Evolutionary conservation across 108 stramenopile species (phyloP).

Genomic region (Hondaea fermentalgiana): DNA sequence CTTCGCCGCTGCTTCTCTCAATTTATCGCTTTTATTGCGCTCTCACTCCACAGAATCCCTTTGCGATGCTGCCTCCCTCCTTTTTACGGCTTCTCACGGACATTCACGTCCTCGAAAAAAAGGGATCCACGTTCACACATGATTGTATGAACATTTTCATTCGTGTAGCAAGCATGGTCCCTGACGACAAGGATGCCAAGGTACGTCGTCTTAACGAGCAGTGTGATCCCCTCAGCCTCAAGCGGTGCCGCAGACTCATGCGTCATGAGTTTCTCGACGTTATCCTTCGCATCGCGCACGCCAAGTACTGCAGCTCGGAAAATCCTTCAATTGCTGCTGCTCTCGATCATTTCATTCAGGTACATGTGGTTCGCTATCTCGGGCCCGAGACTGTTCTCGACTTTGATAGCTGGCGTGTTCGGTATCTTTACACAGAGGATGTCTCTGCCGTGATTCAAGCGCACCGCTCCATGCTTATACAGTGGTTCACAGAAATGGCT

Average conservation of each 20-base stretch:
- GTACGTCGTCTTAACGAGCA: not conserved
- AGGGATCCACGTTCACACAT: not conserved
- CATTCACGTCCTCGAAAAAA: not conserved
- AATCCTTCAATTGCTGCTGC: not conserved
- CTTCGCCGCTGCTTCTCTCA: not conserved
- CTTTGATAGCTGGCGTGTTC: conserved; percentile 29
- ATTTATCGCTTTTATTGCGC: not conserved
- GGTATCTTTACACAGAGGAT: conserved; percentile 27
- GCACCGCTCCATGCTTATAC: conserved; percentile 5
- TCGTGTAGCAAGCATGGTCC: not conserved
- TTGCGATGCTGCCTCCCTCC: not conserved
- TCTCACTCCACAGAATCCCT: not conserved
- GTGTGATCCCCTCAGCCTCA: conserved; percentile 20
- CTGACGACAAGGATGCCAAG: not conserved
- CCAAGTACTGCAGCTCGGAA: conserved; percentile 8
- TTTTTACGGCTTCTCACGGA: not conserved
- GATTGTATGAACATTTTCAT: not conserved
- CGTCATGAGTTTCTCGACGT: conserved; percentile 36
- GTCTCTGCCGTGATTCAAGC: conserved; percentile 23
- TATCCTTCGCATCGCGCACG: conserved; percentile 26
- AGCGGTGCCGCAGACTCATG: conserved; percentile 36
- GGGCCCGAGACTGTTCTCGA: conserved; percentile 26
- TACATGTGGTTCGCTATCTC: conserved; percentile 4
- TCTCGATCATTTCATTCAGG: not conserved
- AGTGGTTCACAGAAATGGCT: conserved; percentile 12